These are phyloP conservation scores for Trichoderma gracile DNA, from an alignment of 2,329 filamentous ascomycete genomes.

Conservation along the genomic window DNA sequence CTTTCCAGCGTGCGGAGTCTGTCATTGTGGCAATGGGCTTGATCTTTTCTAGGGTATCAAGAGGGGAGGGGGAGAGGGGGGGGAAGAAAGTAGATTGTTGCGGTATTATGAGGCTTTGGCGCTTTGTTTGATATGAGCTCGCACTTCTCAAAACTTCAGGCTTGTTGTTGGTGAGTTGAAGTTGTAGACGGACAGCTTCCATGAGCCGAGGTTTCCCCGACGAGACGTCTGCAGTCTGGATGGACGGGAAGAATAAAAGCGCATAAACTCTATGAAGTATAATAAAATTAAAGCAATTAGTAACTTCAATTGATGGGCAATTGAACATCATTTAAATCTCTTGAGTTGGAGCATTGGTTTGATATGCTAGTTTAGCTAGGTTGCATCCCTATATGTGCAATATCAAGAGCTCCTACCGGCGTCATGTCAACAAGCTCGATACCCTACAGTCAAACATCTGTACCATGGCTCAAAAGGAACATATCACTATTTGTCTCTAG, in stretches of 20 bases:
- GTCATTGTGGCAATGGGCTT: constrained; percentile 59
- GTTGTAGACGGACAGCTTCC: background rate
- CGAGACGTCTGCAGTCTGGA: background rate
- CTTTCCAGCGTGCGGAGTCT: constrained; percentile 80
- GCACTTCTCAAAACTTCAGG: constrained; percentile 7
- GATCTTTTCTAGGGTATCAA: no score
- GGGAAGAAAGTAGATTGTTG: no score
- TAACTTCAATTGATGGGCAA: no score
- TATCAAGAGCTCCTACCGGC: no score
- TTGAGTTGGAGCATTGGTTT: no score
- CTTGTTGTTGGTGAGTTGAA: background rate
- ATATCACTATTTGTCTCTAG: background rate
- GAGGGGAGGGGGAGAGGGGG: background rate
- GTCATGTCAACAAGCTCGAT: background rate
- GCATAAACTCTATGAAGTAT: no score
- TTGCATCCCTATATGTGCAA: no score
- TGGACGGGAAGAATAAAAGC: no score
- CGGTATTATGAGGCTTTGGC: background rate
- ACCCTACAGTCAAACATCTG: background rate
- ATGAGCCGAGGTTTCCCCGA: constrained; percentile 13
- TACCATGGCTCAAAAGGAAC: background rate
- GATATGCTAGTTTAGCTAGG: no score
- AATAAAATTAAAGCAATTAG: no score
- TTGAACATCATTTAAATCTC: no score
- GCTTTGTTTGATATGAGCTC: background rate